These are phyloP conservation scores for Gastrolobium villosum DNA, from an alignment of 306 rosid species.

Conservation along the genomic window DNA sequence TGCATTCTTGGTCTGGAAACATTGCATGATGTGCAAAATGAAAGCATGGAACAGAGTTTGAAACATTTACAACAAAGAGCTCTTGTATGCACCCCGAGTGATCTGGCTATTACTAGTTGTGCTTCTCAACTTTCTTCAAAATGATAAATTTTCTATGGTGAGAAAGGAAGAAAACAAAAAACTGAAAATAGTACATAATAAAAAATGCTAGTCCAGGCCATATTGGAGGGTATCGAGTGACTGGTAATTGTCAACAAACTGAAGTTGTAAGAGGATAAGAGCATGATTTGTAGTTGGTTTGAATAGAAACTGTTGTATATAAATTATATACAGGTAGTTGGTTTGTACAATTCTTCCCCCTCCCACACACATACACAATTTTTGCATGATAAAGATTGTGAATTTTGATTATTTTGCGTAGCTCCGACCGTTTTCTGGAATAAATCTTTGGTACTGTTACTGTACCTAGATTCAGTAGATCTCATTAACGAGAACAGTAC, in stretches of 20 bases:
- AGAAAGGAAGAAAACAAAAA: conserved; percentile 21
- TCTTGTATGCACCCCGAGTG: conserved; percentile 80
- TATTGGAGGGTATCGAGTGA: conserved; percentile 67
- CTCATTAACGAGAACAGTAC: too few relatives aligned
- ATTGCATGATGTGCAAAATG: too few relatives aligned
- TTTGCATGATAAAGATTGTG: too few relatives aligned
- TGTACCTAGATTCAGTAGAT: too few relatives aligned
- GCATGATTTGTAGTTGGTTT: conserved; percentile 46
- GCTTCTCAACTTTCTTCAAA: conserved; percentile 81
- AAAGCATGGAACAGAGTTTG: conserved; percentile 96
- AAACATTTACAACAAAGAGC: conserved; percentile 92
- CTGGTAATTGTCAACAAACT: conserved; percentile 72
- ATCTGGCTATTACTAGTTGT: conserved; percentile 65
- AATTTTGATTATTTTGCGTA: background rate
- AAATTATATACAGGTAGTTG: conserved; percentile 36
- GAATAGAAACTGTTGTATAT: conserved; percentile 57
- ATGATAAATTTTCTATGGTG: conserved; percentile 50
- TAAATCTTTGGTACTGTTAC: too few relatives aligned
- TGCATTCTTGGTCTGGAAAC: too few relatives aligned
- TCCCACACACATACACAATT: too few relatives aligned
- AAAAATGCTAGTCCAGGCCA: conserved; percentile 86
- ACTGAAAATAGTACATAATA: conserved; percentile 19
- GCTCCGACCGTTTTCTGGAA: too few relatives aligned
- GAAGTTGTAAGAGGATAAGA: conserved; percentile 43
- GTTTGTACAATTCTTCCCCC: conserved; percentile 12